Conservation (phyloP, 75 land plant species). For the Picea glauca region DNA sequence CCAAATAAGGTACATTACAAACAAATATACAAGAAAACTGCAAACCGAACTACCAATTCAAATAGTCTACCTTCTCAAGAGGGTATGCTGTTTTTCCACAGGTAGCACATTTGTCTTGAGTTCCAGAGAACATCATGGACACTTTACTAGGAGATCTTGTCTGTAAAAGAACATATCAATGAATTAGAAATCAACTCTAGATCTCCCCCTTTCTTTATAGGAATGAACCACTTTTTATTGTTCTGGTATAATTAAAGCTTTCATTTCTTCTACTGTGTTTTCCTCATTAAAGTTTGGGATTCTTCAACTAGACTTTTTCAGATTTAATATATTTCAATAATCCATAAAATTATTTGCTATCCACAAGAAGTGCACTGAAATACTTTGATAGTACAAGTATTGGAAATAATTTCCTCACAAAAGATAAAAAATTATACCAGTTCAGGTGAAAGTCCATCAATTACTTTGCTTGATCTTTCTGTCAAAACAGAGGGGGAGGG, state of each 20-base stretch:
- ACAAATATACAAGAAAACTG: not conserved
- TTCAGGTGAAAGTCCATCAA: not conserved
- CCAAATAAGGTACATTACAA: not conserved
- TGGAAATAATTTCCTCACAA: not conserved
- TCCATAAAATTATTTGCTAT: not conserved
- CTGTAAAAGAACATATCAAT: constrained; percentile 24
- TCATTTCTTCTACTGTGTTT: no score
- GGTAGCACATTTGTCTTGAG: constrained; percentile 92
- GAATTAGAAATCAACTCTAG: not conserved
- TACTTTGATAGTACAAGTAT: not conserved
- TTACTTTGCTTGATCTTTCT: constrained; percentile 7
- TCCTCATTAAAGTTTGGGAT: no score
- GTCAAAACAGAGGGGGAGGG: not conserved
- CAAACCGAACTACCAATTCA: not conserved
- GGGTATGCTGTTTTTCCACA: constrained; percentile 93
- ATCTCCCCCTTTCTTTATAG: not conserved
- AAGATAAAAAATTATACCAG: constrained; percentile 1
- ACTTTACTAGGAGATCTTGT: constrained; percentile 68
- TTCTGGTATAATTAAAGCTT: no score
- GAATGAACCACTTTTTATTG: not conserved
- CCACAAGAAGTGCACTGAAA: no score
- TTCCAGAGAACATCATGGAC: constrained; percentile 85
- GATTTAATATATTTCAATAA: not conserved
- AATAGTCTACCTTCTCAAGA: constrained; percentile 67
- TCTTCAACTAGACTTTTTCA: no score